Percentiles rank a stretch among this genome's conserved stretches.
Evolutionary conservation across 2,329 filamentous ascomycete species (phyloP).

Genomic region (Bipolaris sorokiniana): DNA sequence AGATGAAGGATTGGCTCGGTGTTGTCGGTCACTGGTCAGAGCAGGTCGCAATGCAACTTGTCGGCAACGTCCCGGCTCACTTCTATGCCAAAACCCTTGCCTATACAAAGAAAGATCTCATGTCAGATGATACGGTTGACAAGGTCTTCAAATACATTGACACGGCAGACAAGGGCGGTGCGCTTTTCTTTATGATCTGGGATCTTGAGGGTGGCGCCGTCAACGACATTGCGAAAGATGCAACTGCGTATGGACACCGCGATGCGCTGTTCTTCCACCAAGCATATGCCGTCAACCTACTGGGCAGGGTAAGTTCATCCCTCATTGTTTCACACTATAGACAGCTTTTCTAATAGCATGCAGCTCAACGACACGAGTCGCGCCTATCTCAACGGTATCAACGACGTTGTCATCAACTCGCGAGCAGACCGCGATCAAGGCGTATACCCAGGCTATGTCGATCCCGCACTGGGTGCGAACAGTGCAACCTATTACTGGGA

Average conservation of each 20-base stretch:
- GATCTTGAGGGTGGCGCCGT: slow-evolving; percentile 44
- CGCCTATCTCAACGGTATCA: slow-evolving; percentile 51
- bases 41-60: slow-evolving; percentile 38
- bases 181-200: slow-evolving; percentile 46
- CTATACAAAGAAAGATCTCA: slow-evolving; percentile 40
- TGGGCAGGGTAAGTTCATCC: slow-evolving; percentile 23
- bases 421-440: slow-evolving; percentile 48
- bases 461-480: slow-evolving; percentile 53
- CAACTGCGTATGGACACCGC: slow-evolving; percentile 44
- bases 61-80: slow-evolving; percentile 37
- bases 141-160: slow-evolving; percentile 44
- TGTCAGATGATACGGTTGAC: slow-evolving; percentile 39
- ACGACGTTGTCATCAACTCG: slow-evolving; percentile 44
- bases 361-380: slow-evolving; percentile 45
- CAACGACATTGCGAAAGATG: slow-evolving; percentile 40
- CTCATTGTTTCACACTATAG: neutral
- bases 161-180: slow-evolving; percentile 39
- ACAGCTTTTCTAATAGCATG: neutral
- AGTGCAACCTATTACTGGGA: slow-evolving; percentile 57
- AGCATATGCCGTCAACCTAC: slow-evolving; percentile 46
- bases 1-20: slow-evolving; percentile 44
- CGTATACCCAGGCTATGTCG: slow-evolving; percentile 61
- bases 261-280: slow-evolving; percentile 46
- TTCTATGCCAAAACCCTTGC: slow-evolving; percentile 47
- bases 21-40: slow-evolving; percentile 43